Percentiles rank a stretch among this genome's conserved stretches.
Evolutionary conservation across 345 rosid genomes (phyloP).

Genomic region (Excoecaria agallocha): DNA sequence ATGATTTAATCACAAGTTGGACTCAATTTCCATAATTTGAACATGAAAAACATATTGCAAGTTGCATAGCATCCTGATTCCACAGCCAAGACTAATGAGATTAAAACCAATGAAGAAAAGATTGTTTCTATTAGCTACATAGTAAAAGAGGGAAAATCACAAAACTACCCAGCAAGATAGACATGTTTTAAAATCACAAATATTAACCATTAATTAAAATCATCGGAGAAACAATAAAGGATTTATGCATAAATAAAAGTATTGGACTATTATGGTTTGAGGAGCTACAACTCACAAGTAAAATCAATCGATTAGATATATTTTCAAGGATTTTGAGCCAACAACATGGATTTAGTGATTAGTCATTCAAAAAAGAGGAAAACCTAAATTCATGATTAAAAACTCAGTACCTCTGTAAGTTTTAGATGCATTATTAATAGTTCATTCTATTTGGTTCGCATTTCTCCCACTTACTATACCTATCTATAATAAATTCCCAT

Average conservation of each 20-base stretch:
- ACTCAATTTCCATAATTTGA: background rate
- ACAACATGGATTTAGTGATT: no score
- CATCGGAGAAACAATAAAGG: no score
- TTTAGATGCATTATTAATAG: constrained; percentile 66
- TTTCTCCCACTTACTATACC: constrained; percentile 34
- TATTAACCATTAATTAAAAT: no score
- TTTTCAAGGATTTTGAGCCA: no score
- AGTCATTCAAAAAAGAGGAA: no score
- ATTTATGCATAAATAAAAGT: no score
- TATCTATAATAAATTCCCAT: constrained; percentile 10
- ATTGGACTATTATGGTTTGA: no score
- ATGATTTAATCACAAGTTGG: background rate
- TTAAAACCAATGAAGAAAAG: background rate
- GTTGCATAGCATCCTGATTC: background rate
- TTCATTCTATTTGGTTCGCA: constrained; percentile 74
- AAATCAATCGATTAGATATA: no score
- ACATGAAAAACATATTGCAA: background rate
- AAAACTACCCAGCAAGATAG: background rate
- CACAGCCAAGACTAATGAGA: background rate
- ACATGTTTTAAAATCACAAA: no score
- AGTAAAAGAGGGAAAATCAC: background rate
- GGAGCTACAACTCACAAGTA: no score
- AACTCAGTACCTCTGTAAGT: constrained; percentile 64
- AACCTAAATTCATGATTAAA: no score
- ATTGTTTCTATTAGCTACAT: background rate